Percentiles rank a stretch among this genome's conserved stretches.
Conservation (phyloP, 495 filamentous ascomycete genomes). For the Rhypophila decipiens region DNA sequence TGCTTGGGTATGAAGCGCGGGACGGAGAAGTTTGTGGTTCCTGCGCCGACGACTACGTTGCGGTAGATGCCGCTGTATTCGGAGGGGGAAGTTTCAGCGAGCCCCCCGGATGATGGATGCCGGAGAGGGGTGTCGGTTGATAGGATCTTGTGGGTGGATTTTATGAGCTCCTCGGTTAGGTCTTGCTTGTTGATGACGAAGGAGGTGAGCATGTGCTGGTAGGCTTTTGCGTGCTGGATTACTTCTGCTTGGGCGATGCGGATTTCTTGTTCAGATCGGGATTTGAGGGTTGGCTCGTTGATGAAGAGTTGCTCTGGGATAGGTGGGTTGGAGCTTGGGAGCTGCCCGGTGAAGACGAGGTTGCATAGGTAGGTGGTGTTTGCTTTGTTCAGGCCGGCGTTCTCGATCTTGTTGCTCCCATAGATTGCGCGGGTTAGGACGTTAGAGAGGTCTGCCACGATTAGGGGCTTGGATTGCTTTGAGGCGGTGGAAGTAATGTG, state of each 20-base stretch:
- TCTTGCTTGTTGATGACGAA: slow-evolving; percentile 13
- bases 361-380: slow-evolving; percentile 14
- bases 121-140: slow-evolving; percentile 10
- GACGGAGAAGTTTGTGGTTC: slow-evolving; percentile 15
- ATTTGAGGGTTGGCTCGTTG: slow-evolving; percentile 2
- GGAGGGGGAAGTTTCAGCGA: not conserved
- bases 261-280: too few species aligned
- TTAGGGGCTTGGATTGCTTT: too few species aligned
- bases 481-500: too few species aligned
- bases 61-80: slow-evolving; percentile 29
- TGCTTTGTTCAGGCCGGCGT: slow-evolving; percentile 9
- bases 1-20: slow-evolving; percentile 9
- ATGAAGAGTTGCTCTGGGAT: not conserved
- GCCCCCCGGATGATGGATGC: slow-evolving; percentile 5
- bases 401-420: slow-evolving; percentile 22
- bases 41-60: slow-evolving; percentile 16
- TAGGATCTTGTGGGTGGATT: slow-evolving; percentile 27
- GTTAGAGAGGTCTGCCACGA: too few species aligned
- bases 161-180: slow-evolving; percentile 25
- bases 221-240: slow-evolving; percentile 28
- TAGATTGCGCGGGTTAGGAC: slow-evolving; percentile 12
- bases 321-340: not conserved
- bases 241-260: too few species aligned
- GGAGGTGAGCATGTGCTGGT: slow-evolving; percentile 15
- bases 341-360: slow-evolving; percentile 9